Base-by-base conservation (phyloP, 176 grass and related monocot species). In the Bromus sterilis region DNA sequence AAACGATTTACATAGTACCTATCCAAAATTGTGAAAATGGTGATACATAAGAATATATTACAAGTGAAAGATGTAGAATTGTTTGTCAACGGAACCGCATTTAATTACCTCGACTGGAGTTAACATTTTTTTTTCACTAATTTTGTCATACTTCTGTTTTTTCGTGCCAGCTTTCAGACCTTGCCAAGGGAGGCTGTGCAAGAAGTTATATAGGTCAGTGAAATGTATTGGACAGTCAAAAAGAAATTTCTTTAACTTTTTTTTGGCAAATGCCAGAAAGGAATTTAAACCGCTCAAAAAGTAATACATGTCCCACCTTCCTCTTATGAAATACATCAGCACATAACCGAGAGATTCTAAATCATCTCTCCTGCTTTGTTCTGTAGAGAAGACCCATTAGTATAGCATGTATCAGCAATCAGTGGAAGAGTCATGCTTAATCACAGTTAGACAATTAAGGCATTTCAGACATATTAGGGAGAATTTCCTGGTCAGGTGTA, bases 91-190 rank as follows among this genome's bases (percentile, higher is more conserved):
- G 30, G 40, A 76, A 34, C 11, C 36, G 16, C 68, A 84, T 82
- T 63, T 21, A 84, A 66, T 64, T 78, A 96, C 93, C 93, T 91
- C 93, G 78, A 96, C 81, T 79, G 93, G 80, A 82, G 93, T 96
- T 57, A 96, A 83, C 93, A 96, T 96, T 87, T 96, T 96, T 88
- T 96, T 96, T 77, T 96, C 93, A 78, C 93, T 93, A 81, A 96
- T 93, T 90, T 91, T 96, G 65, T 96, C 93, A 32, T 96, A 96
- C 83, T 96, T 96, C 40, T 96, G 90, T 82, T 96, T 96, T 87
- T 96, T 96, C 0, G 93, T 96, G 55, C 90, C 88, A 28, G 93
- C 93, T 93, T 93, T 93, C 71, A 96, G 83, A 69, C 93, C 93
- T 87, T 96, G 90, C 90, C 93, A 96, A 62, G 90, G 93, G 84